A percentile compares a stretch with the other conserved stretches of the same genome.
phyloP scores from a whole-genome alignment of 345 rosid genomes.

The Iberis pinnata region DNA sequence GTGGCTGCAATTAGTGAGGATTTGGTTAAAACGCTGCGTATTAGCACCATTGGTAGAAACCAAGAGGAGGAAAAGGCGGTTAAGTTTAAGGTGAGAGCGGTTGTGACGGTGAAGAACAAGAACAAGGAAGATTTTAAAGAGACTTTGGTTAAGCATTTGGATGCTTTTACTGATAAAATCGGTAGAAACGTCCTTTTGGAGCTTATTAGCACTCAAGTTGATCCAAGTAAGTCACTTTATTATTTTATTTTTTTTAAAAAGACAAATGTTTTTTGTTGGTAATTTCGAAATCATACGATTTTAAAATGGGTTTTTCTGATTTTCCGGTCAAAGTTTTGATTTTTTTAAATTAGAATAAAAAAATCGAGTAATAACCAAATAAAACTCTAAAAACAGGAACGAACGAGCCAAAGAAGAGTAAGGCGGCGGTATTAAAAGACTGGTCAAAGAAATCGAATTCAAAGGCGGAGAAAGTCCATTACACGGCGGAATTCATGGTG shows the following conservation, averaged over 20 bases:
- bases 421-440: conserved; percentile 54
- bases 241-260: too few relatives aligned
- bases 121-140: conserved; percentile 74
- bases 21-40: conserved; percentile 40
- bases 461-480: conserved; percentile 78
- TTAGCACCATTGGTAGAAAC: conserved; percentile 1
- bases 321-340: conserved; percentile 13
- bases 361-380: too few relatives aligned
- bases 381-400: conserved; percentile 40
- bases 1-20: conserved; percentile 66
- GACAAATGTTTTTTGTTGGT: neutral
- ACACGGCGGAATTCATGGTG: conserved; percentile 73
- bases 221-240: conserved; percentile 61
- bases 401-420: conserved; percentile 77
- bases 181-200: conserved; percentile 80
- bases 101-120: conserved; percentile 69
- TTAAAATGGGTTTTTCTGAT: neutral
- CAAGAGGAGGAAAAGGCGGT: conserved; percentile 30
- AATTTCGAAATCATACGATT: neutral
- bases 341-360: neutral
- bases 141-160: conserved; percentile 61
- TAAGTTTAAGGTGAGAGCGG: conserved; percentile 70
- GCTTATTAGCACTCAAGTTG: conserved; percentile 71
- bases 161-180: conserved; percentile 62
- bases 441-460: conserved; percentile 79